Evolutionary conservation across 1,284 basidiomycete genomes (phyloP).

Genomic region (Gastroboletus turbinatus): DNA sequence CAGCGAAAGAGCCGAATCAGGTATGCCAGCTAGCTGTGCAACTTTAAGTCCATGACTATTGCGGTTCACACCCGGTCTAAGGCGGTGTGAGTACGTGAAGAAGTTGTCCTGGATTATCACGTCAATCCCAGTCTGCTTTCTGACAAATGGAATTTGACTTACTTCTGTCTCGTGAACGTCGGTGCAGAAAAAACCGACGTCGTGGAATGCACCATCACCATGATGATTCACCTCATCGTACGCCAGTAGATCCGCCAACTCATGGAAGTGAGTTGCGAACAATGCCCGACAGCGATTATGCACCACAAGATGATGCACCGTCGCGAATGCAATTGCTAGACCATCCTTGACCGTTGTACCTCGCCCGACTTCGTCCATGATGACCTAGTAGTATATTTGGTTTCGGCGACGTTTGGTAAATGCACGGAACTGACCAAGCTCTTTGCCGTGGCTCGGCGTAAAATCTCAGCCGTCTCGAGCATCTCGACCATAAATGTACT

Average conservation of each 20-base stretch:
- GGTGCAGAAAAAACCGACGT: constrained; percentile 86
- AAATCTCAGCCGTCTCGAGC: constrained; percentile 81
- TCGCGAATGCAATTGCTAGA: constrained; percentile 89
- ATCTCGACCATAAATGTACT: constrained; percentile 96
- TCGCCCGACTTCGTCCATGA: constrained; percentile 97
- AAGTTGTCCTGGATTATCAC: constrained; percentile 52
- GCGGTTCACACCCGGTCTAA: constrained; percentile 84
- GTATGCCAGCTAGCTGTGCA: constrained; percentile 87
- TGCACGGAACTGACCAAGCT: constrained; percentile 62
- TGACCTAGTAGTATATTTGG: constrained; percentile 55
- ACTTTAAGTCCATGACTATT: constrained; percentile 94
- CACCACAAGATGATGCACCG: constrained; percentile 77
- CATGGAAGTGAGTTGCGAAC: constrained; percentile 98
- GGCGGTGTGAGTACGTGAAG: constrained; percentile 82
- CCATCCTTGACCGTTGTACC: constrained; percentile 94
- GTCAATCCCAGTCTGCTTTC: background rate
- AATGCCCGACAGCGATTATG: constrained; percentile 80
- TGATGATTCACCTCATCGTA: constrained; percentile 41
- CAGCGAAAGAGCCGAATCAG: constrained; percentile 56
- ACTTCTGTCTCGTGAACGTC: constrained; percentile 78
- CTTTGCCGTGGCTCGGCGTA: constrained; percentile 76
- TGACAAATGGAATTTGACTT: constrained; percentile 26
- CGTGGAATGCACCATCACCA: constrained; percentile 49
- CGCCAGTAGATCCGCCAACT: constrained; percentile 83
- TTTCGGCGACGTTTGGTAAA: background rate